phyloP scores from a whole-genome alignment of 2,329 filamentous ascomycete genomes.

The Phialemonium atrogriseum region DNA sequence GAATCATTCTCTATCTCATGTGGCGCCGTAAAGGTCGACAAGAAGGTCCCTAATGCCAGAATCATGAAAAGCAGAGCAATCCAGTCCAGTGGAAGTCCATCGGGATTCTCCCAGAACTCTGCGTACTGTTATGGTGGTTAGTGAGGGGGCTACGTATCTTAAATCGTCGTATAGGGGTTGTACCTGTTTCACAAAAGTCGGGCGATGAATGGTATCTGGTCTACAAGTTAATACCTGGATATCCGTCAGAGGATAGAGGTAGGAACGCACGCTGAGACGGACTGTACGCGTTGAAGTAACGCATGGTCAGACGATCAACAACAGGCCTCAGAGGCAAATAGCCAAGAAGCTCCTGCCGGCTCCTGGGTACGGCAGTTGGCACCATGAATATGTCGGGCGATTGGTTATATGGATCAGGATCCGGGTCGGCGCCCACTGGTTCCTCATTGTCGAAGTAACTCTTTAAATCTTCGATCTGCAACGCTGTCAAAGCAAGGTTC shows the following conservation, averaged over 20 bases:
- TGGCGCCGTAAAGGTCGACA: slow-evolving; percentile 33
- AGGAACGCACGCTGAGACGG: slow-evolving; percentile 38
- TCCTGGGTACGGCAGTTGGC: slow-evolving; percentile 27
- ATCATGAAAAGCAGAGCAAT: slow-evolving; percentile 43
- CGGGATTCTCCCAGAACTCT: slow-evolving; percentile 38
- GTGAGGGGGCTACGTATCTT: no score
- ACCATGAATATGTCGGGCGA: slow-evolving; percentile 35
- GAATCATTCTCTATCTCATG: slow-evolving; percentile 39
- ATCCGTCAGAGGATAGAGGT: no score
- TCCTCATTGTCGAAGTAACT: slow-evolving; percentile 45
- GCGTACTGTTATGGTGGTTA: slow-evolving; percentile 29
- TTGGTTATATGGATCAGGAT: slow-evolving; percentile 23
- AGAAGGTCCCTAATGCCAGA: slow-evolving; percentile 33
- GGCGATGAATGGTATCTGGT: slow-evolving; percentile 46
- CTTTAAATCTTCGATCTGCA: slow-evolving; percentile 50
- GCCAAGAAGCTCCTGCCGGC: slow-evolving; percentile 37
- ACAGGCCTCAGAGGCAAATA: slow-evolving; percentile 36
- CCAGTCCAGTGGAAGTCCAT: slow-evolving; percentile 32
- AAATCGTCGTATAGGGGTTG: slow-evolving; percentile 8
- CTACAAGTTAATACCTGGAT: no score
- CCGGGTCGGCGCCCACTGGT: slow-evolving; percentile 3
- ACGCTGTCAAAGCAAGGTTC: background rate
- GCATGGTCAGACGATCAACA: slow-evolving; percentile 40
- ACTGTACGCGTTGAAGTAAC: slow-evolving; percentile 45
- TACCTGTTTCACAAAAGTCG: slow-evolving; percentile 39